Evolutionary conservation across 352 stramenopile species (phyloP).

Genomic region (Pythium sp.): DNA sequence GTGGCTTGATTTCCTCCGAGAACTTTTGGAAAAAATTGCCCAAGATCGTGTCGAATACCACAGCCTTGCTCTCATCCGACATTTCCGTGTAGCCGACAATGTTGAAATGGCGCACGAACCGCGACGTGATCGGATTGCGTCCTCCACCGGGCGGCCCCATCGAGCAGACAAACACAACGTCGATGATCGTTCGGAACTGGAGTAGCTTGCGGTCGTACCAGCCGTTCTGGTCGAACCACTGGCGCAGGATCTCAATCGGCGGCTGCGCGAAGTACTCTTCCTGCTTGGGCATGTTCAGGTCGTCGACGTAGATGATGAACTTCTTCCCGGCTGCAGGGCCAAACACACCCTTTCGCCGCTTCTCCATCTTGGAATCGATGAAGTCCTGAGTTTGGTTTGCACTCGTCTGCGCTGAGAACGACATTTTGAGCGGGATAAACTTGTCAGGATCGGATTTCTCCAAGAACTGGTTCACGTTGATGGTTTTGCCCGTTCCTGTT

Average conservation of each 20-base stretch:
- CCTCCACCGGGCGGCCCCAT: constrained; percentile 82
- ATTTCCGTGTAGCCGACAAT: constrained; percentile 86
- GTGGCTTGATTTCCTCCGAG: constrained; percentile 60
- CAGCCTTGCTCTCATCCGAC: constrained; percentile 74
- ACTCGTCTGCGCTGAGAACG: constrained; percentile 91
- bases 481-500: constrained; percentile 94
- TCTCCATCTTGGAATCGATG: constrained; percentile 94
- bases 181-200: constrained; percentile 89
- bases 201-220: constrained; percentile 95
- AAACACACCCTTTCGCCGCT: constrained; percentile 92
- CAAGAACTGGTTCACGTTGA: constrained; percentile 93
- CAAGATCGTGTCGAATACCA: constrained; percentile 85
- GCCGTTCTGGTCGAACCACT: constrained; percentile 94
- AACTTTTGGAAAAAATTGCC: constrained; percentile 70
- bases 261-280: constrained; percentile 94
- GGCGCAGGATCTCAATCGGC: constrained; percentile 92
- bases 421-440: constrained; percentile 90
- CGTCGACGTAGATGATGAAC: constrained; percentile 93
- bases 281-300: constrained; percentile 95
- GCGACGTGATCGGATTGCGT: constrained; percentile 74
- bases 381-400: constrained; percentile 93
- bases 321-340: constrained; percentile 89
- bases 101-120: constrained; percentile 84
- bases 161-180: constrained; percentile 82
- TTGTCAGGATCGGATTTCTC: constrained; percentile 86